These are phyloP conservation scores for Aureobasidium melanogenum DNA, from an alignment of 2,329 filamentous ascomycete genomes.

Conservation along the genomic window DNA sequence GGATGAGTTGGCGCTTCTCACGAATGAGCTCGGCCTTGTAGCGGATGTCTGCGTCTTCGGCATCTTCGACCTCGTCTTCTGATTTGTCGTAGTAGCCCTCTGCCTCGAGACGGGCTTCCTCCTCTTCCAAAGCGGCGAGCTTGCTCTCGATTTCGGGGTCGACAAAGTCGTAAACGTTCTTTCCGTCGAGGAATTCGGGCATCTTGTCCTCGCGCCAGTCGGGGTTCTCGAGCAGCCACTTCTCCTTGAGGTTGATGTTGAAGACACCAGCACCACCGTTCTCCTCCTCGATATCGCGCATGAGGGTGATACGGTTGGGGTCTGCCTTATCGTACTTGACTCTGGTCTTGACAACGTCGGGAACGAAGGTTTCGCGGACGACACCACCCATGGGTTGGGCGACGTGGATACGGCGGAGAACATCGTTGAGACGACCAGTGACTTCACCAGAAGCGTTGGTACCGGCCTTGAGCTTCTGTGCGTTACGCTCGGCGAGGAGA, in stretches of 20 bases:
- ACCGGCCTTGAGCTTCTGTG: constrained; percentile 86
- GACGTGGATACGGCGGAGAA: constrained; percentile 91
- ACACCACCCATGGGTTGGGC: constrained; percentile 82
- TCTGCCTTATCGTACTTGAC: constrained; percentile 89
- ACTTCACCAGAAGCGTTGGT: constrained; percentile 69
- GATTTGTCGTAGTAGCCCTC: constrained; percentile 84
- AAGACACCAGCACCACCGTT: constrained; percentile 93
- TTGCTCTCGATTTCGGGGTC: constrained; percentile 95
- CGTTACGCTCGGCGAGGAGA: constrained; percentile 83
- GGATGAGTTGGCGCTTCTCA: constrained; percentile 85
- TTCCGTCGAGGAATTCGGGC: constrained; percentile 86
- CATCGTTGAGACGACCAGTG: constrained; percentile 75
- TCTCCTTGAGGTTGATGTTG: constrained; percentile 82
- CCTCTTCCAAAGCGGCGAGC: constrained; percentile 82
- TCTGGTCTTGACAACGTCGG: constrained; percentile 67
- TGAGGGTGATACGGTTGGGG: constrained; percentile 70
- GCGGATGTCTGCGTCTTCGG: constrained; percentile 76
- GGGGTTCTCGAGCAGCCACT: constrained; percentile 77
- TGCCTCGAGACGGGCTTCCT: constrained; percentile 84
- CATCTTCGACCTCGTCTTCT: constrained; percentile 68
- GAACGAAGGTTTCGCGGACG: constrained; percentile 74
- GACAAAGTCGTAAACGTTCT: constrained; percentile 96
- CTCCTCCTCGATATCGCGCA: constrained; percentile 81
- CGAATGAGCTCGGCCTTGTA: constrained; percentile 93
- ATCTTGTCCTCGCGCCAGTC: constrained; percentile 97